A percentile compares a stretch with the other conserved stretches of the same genome.
These are phyloP conservation scores for Thalassiosira sp. DNA, from an alignment of 352 stramenopile species.

Conservation along the genomic window DNA sequence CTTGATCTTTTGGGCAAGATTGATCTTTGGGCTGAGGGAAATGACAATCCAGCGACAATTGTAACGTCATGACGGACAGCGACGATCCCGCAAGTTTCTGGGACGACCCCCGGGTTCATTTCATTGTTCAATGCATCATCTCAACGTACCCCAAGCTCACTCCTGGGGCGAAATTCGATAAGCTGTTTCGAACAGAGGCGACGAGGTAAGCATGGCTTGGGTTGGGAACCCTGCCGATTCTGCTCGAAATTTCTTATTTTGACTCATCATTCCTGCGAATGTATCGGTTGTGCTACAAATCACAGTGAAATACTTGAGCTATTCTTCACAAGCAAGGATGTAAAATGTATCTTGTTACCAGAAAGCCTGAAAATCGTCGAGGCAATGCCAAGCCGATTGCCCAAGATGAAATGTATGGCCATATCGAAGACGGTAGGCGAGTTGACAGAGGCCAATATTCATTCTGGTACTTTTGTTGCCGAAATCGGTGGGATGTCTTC, in stretches of 20 bases:
- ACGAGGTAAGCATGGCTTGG: slow-evolving; percentile 51
- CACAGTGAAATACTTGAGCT: slow-evolving; percentile 84
- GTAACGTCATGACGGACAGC: slow-evolving; percentile 28
- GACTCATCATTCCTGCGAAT: too few relatives aligned
- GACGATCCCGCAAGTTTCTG: slow-evolving; percentile 45
- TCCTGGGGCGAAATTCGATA: slow-evolving; percentile 82
- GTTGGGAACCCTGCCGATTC: too few relatives aligned
- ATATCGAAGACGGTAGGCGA: slow-evolving; percentile 89
- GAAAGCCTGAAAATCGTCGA: slow-evolving; percentile 85
- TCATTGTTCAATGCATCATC: slow-evolving; percentile 53
- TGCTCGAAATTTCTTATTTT: too few relatives aligned
- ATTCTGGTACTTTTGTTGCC: slow-evolving; percentile 85
- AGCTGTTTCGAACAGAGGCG: slow-evolving; percentile 79
- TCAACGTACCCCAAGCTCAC: slow-evolving; percentile 58
- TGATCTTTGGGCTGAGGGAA: not conserved
- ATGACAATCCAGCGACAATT: slow-evolving; percentile 1
- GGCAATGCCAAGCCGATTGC: slow-evolving; percentile 88
- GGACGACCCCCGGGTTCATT: slow-evolving; percentile 51
- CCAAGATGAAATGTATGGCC: slow-evolving; percentile 88
- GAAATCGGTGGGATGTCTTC: slow-evolving; percentile 89
- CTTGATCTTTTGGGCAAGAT: not conserved
- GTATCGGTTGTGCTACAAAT: too few relatives aligned
- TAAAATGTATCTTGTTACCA: slow-evolving; percentile 88
- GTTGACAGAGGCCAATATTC: slow-evolving; percentile 76
- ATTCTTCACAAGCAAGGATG: slow-evolving; percentile 88